phyloP scores from a whole-genome alignment of 345 rosid genomes.

The Arabidopsis arenosa region DNA sequence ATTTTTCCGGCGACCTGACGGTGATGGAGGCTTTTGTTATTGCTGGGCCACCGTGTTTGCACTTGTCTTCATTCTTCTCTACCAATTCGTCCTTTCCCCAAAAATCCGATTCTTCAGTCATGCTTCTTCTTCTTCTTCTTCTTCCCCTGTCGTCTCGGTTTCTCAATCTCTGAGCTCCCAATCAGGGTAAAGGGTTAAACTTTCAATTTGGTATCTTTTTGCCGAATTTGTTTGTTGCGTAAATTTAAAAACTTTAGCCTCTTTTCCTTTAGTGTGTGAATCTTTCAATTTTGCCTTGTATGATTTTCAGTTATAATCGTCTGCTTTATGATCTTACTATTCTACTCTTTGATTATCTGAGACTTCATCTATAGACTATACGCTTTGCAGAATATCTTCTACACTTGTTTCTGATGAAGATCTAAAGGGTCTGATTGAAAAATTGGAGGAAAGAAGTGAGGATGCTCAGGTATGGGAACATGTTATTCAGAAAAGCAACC shows the following conservation, averaged over 20 bases:
- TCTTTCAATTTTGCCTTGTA: conserved; percentile 15
- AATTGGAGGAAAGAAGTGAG: conserved; percentile 50
- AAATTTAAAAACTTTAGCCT: conserved; percentile 14
- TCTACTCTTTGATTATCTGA: conserved; percentile 10
- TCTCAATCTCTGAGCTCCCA: conserved; percentile 34
- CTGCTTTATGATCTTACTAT: background rate
- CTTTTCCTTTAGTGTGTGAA: background rate
- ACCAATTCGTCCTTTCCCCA: conserved; percentile 10
- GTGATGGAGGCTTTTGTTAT: conserved; percentile 31
- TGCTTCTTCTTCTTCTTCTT: conserved; percentile 22
- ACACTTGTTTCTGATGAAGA: conserved; percentile 67
- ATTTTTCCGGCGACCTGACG: conserved; percentile 32
- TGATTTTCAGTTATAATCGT: background rate
- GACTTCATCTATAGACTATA: conserved; percentile 13
- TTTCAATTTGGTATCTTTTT: background rate
- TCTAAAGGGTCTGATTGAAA: conserved; percentile 62
- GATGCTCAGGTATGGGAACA: conserved; percentile 65
- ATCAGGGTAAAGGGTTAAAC: conserved; percentile 37
- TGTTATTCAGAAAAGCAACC: conserved; percentile 60
- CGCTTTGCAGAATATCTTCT: conserved; percentile 52
- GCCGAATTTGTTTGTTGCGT: background rate
- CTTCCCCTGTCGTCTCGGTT: conserved; percentile 28
- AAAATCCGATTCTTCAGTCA: conserved; percentile 32
- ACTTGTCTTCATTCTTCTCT: conserved; percentile 35
- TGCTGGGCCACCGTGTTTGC: conserved; percentile 40